Evolutionary conservation across 495 filamentous ascomycete species (phyloP), one percentile per base, ranked within the genome.

Genomic region (Stereocaulon alpinum): DNA sequence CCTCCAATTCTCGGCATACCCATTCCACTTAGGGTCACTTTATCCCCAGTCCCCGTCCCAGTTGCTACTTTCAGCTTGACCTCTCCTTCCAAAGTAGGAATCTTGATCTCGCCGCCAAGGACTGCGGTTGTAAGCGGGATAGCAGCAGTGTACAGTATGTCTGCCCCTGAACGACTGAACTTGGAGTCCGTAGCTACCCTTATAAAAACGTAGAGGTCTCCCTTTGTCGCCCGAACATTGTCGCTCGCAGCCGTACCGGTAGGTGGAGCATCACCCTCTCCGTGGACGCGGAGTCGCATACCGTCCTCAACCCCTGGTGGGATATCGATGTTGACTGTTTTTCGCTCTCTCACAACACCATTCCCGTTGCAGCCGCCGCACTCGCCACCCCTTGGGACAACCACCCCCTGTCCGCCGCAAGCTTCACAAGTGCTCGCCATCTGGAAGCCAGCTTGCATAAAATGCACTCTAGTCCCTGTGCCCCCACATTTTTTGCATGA

Each of bases 271-370:
- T 98, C 91, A 56, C 93, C 93, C 68, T 95, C 90, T 6, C 85
- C 86, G 45, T 76, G 75, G 18, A 98, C 77, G 50, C 88, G 79
- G 65, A 98, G 70, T 47, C 86, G 80, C 91, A 96, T 96, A 42
- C 93, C 91, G 73, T 97, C 92, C 64, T 96, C 93, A 40, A 98
- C 86, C 63, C 93, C 93, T 15, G 85, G 88, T 17, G 93, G 93
- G 52, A 98, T 95, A 63, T 97, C 91, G 20, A 97, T 78, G 45
- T 76, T 83, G 54, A 97, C 77, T 7, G 86, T 87, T 74, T 88
- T 88, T 27, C 82, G 76, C 63, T 92, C 89, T 58, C 87, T 77
- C 7, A 84, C 73, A 27, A 90, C 89, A 42, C 93, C 94, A 55
- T 85, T 80, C 29, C 93, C 93, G 40, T 71, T 68, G 71, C 93